Percentiles rank a stretch among this genome's conserved stretches.
Evolutionary conservation across 176 grass and related monocot species (phyloP).

Genomic region (Tillandsia fasciculata): DNA sequence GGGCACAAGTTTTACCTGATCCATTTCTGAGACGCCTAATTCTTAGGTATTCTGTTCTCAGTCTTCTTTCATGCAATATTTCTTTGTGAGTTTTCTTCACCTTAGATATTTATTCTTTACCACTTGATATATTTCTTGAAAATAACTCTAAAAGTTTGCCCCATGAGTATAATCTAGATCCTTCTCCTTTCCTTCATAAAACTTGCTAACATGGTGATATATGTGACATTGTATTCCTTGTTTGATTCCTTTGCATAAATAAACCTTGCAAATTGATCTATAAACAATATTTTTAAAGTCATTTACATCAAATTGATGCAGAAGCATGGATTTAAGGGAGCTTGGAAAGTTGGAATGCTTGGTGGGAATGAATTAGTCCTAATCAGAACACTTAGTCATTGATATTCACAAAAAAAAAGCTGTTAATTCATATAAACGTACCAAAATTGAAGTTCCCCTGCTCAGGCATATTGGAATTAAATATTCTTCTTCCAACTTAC

Average conservation of each 20-base stretch:
- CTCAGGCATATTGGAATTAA: too few relatives aligned
- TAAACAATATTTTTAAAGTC: background rate
- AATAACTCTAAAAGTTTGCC: background rate
- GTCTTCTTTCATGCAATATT: background rate
- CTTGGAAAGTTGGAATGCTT: background rate
- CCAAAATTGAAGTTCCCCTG: too few relatives aligned
- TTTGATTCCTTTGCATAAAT: background rate
- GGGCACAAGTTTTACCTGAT: slow-evolving; percentile 86
- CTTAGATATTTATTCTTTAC: background rate
- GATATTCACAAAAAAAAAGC: too few relatives aligned
- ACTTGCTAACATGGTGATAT: slow-evolving; percentile 1
- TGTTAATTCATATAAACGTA: too few relatives aligned
- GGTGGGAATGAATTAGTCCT: background rate
- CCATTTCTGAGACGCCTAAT: slow-evolving; percentile 81
- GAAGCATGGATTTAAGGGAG: background rate
- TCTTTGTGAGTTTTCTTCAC: background rate
- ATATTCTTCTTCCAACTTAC: too few relatives aligned
- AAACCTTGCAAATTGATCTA: background rate
- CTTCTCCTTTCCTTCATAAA: background rate
- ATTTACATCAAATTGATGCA: background rate
- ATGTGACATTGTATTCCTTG: background rate
- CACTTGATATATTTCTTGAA: background rate
- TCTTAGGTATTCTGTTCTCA: slow-evolving; percentile 41
- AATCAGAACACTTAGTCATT: background rate
- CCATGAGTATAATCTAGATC: background rate